Base-by-base conservation (phyloP, 2,329 filamentous ascomycete species). In the Metarhizium brunneum region DNA sequence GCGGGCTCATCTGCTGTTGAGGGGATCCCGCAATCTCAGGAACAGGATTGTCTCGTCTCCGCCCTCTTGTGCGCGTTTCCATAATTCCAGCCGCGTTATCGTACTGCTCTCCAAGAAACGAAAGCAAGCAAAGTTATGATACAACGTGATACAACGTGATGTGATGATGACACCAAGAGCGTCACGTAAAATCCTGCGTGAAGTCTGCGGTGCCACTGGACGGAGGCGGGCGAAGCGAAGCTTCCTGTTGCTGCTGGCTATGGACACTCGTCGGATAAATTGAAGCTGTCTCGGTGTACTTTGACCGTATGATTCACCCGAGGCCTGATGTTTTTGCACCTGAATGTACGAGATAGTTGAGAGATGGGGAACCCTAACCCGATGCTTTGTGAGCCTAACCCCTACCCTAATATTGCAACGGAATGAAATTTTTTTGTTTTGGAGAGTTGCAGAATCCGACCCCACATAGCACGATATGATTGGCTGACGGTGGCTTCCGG, bases 331-430 rank as follows among this genome's bases (percentile, higher is more conserved):
- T 11, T 40, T 14, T 40, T 16, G 38, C 5, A 40, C 11, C 13
- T 5, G 14, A 40, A 5, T 40, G 38, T 5, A 16, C 11, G 38
- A 16, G 38, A 40, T 16, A n/a, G 38, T 13, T 40, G 38, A 40
- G 11, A 16, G 35, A 36, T 11, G 38, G 11, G 5, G 42, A 45
- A 45, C 42, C 42, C 42, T 45, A 45, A 45, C 42, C 42, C 42
- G 42, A 45, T 6, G 40, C 25, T 11, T 45, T 4, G 38, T 40
- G 38, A 40, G n/a, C 6, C 14, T 52, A 38, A 50, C 35, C 40
- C 47, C 52, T 36, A 56, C 54, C 54, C 54, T 53, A 54, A 35
- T 7, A 8, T 35, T 35, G 32, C 51, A 51, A 38, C 25, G 25
- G 25, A 25, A 25, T 25, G 25, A 25, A 25, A 25, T 25, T 14